These are phyloP conservation scores for Buddleja alternifolia DNA, from an alignment of 257 asterid genomes.

Conservation along the genomic window DNA sequence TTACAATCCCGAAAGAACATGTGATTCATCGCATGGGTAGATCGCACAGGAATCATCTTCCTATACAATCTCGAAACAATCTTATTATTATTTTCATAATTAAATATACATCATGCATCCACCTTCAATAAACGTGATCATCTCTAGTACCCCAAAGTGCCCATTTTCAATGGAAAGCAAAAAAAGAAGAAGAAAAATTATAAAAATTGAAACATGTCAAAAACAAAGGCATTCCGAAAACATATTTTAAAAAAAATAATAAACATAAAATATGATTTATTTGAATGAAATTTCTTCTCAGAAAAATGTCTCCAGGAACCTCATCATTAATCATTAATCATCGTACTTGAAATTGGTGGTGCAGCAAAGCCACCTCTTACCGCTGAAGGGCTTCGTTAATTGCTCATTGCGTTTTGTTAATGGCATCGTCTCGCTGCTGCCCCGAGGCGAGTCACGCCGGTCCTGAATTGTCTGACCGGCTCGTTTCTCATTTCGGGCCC, in stretches of 20 bases:
- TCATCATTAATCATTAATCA: constrained; percentile 9
- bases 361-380: constrained; percentile 54
- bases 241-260: not conserved
- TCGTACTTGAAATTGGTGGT: constrained; percentile 37
- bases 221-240: not conserved
- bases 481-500: constrained; percentile 47
- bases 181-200: not conserved
- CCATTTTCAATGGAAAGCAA: not conserved
- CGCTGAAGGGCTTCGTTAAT: constrained; percentile 18
- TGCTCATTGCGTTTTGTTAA: constrained; percentile 22
- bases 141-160: no score
- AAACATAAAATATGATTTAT: constrained; percentile 12
- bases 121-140: no score
- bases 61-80: no score
- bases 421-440: constrained; percentile 17
- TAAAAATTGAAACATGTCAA: not conserved
- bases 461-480: constrained; percentile 15
- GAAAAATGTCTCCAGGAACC: not conserved
- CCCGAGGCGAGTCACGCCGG: constrained; percentile 32
- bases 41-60: no score
- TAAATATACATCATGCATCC: no score
- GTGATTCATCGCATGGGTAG: no score
- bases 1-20: no score
- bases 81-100: no score
- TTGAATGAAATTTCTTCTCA: constrained; percentile 7